Conservation (phyloP, 345 rosid genomes). For the Aethionema arabicum region DNA sequence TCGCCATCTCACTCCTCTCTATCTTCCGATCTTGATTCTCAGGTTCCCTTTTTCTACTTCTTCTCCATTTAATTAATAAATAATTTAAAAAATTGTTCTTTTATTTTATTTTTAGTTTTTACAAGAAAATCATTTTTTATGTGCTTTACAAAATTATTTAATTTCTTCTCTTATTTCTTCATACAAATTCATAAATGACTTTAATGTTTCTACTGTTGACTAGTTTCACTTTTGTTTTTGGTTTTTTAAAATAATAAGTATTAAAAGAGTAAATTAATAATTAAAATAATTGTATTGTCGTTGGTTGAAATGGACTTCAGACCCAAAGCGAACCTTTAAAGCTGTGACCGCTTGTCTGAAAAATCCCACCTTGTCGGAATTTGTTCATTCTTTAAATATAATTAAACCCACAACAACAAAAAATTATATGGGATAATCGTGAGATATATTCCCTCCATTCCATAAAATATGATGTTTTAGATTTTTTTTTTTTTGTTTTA, state of each 20-base stretch:
- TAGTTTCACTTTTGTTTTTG: not conserved
- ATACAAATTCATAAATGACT: too few relatives aligned
- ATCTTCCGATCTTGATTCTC: conserved; percentile 74
- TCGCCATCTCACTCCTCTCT: conserved; percentile 51
- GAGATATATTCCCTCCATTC: too few relatives aligned
- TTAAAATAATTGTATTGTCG: conserved; percentile 14
- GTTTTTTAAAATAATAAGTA: not conserved
- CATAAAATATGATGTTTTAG: too few relatives aligned
- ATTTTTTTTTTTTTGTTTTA: too few relatives aligned
- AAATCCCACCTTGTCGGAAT: conserved; percentile 38
- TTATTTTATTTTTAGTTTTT: too few relatives aligned
- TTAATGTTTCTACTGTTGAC: too few relatives aligned
- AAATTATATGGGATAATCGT: too few relatives aligned
- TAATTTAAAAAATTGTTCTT: too few relatives aligned
- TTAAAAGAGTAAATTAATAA: conserved; percentile 14
- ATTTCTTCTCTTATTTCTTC: too few relatives aligned
- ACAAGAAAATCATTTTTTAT: too few relatives aligned
- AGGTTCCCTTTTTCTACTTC: conserved; percentile 53
- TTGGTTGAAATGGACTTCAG: conserved; percentile 30
- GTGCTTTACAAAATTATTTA: too few relatives aligned
- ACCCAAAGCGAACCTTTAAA: conserved; percentile 32
- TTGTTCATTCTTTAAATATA: conserved; percentile 16
- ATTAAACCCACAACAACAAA: not conserved
- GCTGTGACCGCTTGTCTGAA: conserved; percentile 41
- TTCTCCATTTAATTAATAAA: too few relatives aligned